phyloP scores from a whole-genome alignment of 2,329 filamentous ascomycete species.

The Tolypocladium amazonense region DNA sequence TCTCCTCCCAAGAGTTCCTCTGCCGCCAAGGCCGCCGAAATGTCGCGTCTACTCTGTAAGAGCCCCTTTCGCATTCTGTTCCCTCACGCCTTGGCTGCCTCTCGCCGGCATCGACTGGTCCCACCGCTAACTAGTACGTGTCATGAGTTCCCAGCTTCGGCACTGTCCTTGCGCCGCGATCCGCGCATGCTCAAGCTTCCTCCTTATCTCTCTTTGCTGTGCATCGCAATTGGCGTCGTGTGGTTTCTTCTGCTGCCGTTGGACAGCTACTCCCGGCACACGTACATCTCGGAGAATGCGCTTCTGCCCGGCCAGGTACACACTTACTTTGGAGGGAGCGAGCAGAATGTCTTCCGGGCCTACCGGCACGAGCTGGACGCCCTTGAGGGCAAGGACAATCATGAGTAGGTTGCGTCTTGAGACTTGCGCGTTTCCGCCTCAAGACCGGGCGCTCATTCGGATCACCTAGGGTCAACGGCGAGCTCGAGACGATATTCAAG shows the following conservation, averaged over 20 bases:
- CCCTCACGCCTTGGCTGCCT: background rate
- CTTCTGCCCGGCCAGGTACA: slow-evolving; percentile 92
- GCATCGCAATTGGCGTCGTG: slow-evolving; percentile 71
- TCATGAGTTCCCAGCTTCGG: slow-evolving; percentile 34
- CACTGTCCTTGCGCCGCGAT: slow-evolving; percentile 65
- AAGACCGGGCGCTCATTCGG: background rate
- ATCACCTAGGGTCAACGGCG: slow-evolving; percentile 48
- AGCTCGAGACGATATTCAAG: slow-evolving; percentile 63
- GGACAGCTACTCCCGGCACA: slow-evolving; percentile 80
- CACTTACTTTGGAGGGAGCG: slow-evolving; percentile 93
- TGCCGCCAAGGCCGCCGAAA: slow-evolving; percentile 13
- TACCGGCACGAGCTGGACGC: slow-evolving; percentile 75
- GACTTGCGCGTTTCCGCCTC: background rate
- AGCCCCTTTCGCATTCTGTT: slow-evolving; percentile 3
- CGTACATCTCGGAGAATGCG: slow-evolving; percentile 96
- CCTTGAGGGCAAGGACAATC: slow-evolving; percentile 42
- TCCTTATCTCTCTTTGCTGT: slow-evolving; percentile 77
- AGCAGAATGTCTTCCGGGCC: slow-evolving; percentile 87
- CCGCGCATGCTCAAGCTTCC: slow-evolving; percentile 74
- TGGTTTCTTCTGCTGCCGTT: slow-evolving; percentile 89
- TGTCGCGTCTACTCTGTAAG: slow-evolving; percentile 46
- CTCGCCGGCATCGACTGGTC: background rate
- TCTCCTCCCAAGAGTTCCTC: background rate
- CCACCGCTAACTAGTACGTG: background rate
- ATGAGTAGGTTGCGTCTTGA: slow-evolving; percentile 30